Base-by-base conservation (phyloP, 177 flowering plant genomes). In the Vitis hybrid region DNA sequence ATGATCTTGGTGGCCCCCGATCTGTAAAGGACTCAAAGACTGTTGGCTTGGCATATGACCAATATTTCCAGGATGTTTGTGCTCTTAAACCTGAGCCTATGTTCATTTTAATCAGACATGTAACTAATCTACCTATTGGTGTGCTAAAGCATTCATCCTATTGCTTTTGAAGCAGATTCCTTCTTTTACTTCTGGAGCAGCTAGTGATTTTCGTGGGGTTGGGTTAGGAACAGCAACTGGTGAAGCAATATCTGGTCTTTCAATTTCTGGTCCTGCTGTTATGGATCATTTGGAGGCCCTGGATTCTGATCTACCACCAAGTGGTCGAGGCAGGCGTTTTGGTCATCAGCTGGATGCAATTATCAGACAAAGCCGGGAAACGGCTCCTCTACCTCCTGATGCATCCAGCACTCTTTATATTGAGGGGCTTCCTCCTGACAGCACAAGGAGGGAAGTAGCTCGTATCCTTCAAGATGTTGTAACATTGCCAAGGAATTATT, bases 41-140 rank as follows among this genome's bases (percentile, higher is more conserved):
- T 1, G 70, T 87, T 69, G 91, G 86, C 49, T 86, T 92, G 33
- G 90, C 90, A n/a, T 90, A 90, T 82, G 96, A 87, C 55, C 91
- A 82, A 16, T 88, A 86, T 72, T 88, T 88, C 60, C 92, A 80
- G 72, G 83, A 61, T 64, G 67, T 75, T 80, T 85, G 81, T 49
- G 51, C 14, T 72, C 51, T 75, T 22, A 51, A 63, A 59, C 48
- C 53, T 60, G 51, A 55, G 8, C 18, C 52, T 15, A 8, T 55
- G 19, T 50, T 51, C 60, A 11, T 62, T 31, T 69, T 56, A n/a
- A 2, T 2, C 20, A 63, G 60, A 20, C 61, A n/a, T 62, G 45
- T 55, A 2, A 53, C 19, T 15, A 31, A 55, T 8, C 13, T 50
- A 8, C 39, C 31, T 58, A 39, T 63, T 39, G 60, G 51, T 50